Base-by-base conservation (phyloP, 192 early-diverging fungal species). In the Coemansia sp. region DNA sequence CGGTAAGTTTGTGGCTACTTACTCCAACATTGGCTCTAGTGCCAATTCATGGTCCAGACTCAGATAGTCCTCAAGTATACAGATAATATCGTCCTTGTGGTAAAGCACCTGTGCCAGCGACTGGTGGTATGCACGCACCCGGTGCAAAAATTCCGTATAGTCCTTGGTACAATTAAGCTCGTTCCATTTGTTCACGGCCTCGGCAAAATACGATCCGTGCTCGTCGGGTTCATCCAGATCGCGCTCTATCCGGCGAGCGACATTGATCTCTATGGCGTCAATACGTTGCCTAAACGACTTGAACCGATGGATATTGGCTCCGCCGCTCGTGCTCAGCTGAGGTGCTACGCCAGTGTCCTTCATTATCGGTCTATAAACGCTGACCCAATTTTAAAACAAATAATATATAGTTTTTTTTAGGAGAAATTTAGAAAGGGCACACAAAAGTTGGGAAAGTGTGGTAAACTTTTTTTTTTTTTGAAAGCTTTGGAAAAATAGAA, bases 101-200 rank as follows among this genome's bases (percentile, higher is more conserved):
- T 95, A 94, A 8, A 99, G 82, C 21, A 99, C 82, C 70, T 92
- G 89, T n/a, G 94, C 89, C 16, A 99, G 82, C 13, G 92, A 92
- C 72, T 90, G 85, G 62, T 87, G 80, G 62, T 88, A 84, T 30
- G 83, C 77, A 47, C 77, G 78, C 26, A 97, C 83, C 7, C 92
- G 90, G 14, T 85, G 79, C 21, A 82, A 70, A 73, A 98, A 94
- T 14, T 77, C 79, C 7, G 85, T 86, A 74, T 94, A 99, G 60
- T 92, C 87, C 37, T 79, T 85, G 4, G 97, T 96, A 66, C 91
- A 85, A 78, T 99, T 97, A n/a, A 95, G 85, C 62, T 99, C 97
- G 53, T 80, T 85, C 93, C 94, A 96, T 63, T 89, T 85, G 21
- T 86, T 83, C n/a, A 97, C 67, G 0, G 89, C 83, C 66, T 96